These are phyloP conservation scores for Hypoxylon trugodes DNA, from an alignment of 495 filamentous ascomycete species.

Conservation along the genomic window DNA sequence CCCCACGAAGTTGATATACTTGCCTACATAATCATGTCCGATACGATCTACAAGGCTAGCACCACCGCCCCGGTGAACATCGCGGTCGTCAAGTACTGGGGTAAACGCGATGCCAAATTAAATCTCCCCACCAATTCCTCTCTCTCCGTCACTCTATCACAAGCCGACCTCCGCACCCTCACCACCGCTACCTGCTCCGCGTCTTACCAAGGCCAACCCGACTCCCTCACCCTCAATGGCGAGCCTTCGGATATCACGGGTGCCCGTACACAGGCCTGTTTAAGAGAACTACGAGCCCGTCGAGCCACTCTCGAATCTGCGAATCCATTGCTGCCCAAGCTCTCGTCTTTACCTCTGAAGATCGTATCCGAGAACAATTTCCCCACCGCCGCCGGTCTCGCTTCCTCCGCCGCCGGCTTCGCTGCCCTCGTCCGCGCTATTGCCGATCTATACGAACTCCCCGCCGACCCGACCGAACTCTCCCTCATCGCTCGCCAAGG, in stretches of 20 bases:
- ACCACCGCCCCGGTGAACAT: slow-evolving; percentile 99
- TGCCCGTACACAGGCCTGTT: slow-evolving; percentile 88
- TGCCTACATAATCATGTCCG: slow-evolving; percentile 57
- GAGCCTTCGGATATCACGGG: slow-evolving; percentile 82
- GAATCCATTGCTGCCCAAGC: slow-evolving; percentile 75
- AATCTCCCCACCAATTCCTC: slow-evolving; percentile 98
- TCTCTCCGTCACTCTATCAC: slow-evolving; percentile 93
- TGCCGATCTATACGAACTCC: slow-evolving; percentile 88
- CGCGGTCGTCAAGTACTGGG: slow-evolving; percentile 99
- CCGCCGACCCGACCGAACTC: slow-evolving; percentile 78
- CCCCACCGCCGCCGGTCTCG: slow-evolving; percentile 96
- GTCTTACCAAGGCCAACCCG: slow-evolving; percentile 67
- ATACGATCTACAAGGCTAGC: slow-evolving; percentile 81
- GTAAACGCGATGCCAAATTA: slow-evolving; percentile 88
- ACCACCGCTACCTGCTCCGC: slow-evolving; percentile 93
- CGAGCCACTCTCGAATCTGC: slow-evolving; percentile 76
- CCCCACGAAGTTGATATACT: not conserved
- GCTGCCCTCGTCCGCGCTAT: slow-evolving; percentile 93
- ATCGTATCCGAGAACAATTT: slow-evolving; percentile 98
- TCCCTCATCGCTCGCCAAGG: slow-evolving; percentile 93
- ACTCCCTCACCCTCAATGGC: slow-evolving; percentile 87
- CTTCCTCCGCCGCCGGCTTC: slow-evolving; percentile 91
- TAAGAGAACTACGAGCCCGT: slow-evolving; percentile 81
- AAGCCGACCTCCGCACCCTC: slow-evolving; percentile 90
- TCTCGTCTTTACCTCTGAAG: slow-evolving; percentile 76